Evolutionary conservation across 164 flowering plant species (phyloP).

Genomic region (Tetracentron sinense): DNA sequence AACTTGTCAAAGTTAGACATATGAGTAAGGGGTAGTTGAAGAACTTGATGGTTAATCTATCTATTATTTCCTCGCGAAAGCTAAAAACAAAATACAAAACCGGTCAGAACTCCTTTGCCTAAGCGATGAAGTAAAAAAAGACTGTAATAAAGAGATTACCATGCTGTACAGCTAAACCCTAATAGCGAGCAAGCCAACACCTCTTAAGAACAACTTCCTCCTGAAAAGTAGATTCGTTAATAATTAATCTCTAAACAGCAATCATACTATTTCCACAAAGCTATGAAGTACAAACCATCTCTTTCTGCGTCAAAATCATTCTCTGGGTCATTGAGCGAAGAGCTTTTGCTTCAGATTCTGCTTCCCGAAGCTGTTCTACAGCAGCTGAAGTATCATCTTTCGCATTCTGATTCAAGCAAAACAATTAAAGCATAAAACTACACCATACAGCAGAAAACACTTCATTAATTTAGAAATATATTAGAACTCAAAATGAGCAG

Average conservation of each 20-base stretch:
- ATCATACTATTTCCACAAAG: neutral
- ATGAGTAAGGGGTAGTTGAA: neutral
- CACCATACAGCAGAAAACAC: conserved; percentile 7
- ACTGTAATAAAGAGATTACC: conserved; percentile 48
- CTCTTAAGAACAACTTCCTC: conserved; percentile 99
- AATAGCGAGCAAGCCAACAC: conserved; percentile 99
- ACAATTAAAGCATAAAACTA: neutral
- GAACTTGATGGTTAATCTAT: neutral
- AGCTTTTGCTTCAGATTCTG: conserved; percentile 87
- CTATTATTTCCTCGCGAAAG: too few species aligned
- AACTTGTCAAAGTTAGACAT: neutral
- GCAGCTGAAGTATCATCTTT: conserved; percentile 60
- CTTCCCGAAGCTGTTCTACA: conserved; percentile 65
- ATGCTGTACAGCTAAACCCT: conserved; percentile 88
- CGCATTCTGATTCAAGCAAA: conserved; percentile 44
- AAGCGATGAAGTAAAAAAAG: neutral
- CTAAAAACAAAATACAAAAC: too few species aligned
- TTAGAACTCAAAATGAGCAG: neutral
- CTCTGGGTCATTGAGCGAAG: conserved; percentile 85
- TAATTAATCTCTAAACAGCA: conserved; percentile 5
- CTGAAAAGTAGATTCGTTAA: conserved; percentile 36
- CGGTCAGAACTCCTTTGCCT: neutral
- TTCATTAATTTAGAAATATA: conserved; percentile 1
- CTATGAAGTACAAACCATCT: conserved; percentile 60
- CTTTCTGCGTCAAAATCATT: conserved; percentile 92